phyloP scores from a whole-genome alignment of 257 asterid genomes.

The Gentiana dahurica region DNA sequence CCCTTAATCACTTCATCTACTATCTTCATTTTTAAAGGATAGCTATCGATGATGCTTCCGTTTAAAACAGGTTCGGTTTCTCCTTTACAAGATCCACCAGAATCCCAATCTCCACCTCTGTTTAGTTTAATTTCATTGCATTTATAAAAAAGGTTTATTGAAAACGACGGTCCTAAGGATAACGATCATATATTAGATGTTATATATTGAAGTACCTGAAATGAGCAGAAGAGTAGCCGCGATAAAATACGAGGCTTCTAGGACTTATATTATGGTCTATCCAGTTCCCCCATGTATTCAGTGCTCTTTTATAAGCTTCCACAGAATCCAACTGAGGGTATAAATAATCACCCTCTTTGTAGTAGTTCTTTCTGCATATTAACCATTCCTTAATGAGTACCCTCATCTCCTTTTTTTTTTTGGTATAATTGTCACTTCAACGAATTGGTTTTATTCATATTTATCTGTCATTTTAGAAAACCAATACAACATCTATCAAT shows the following conservation, averaged over 20 bases:
- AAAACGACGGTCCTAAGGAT: neutral
- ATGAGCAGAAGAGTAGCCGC: constrained; percentile 98
- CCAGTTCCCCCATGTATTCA: constrained; percentile 91
- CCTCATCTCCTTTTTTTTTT: neutral
- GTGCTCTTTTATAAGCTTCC: constrained; percentile 86
- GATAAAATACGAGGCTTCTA: constrained; percentile 61
- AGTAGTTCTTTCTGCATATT: constrained; percentile 74
- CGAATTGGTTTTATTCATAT: no score
- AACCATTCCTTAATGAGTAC: constrained; percentile 10
- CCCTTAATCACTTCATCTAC: constrained; percentile 53
- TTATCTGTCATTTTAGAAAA: no score
- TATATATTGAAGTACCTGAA: constrained; percentile 43
- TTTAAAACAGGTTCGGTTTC: constrained; percentile 63
- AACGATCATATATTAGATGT: no score
- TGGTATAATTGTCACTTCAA: no score
- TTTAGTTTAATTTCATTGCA: neutral
- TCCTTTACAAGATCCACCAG: constrained; percentile 84
- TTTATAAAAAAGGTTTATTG: neutral
- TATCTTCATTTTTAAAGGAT: constrained; percentile 81
- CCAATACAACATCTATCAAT: no score
- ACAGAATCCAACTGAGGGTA: constrained; percentile 72
- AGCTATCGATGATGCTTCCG: constrained; percentile 60
- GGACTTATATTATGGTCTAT: constrained; percentile 32
- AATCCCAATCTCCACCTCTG: constrained; percentile 99
- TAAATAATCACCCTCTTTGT: constrained; percentile 56